Evolutionary conservation across 139 green algal species (phyloP), one percentile per base, ranked within the genome.

Genomic region (Monoraphidium neglectum): DNA sequence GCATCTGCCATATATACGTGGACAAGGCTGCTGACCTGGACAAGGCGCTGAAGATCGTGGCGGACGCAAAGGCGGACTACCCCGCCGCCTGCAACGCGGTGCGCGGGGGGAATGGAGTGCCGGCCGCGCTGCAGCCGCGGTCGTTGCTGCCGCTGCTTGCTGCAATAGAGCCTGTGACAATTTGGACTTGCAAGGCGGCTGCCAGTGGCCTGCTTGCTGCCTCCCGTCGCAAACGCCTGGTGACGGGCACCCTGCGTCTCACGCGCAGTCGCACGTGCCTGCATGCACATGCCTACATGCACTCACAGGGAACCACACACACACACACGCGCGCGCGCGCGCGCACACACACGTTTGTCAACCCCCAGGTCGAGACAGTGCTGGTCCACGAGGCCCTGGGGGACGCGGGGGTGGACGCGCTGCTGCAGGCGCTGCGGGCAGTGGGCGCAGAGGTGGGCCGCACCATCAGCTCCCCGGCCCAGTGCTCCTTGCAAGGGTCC

Each of bases 1-100:
- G 96, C 75, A 95, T 99, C 81, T 99, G 97, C 90, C 96, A 99
- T 85, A 88, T 98, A 62, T 99, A 97, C 74, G 85, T 99, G 21
- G 96, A 99, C 83, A 76, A 80, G 5, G 86, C 79, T 0, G 91
- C 87, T 2, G 83, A 93, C 72, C 43, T 92, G 35, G 79, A 84
- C 49, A 89, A 84, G 61, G 87, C 87, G 12, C 26, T 77, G 8
- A 72, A 76, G 37, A 84, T 90, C 51, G 74, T 87, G 16, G 82
- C 98, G 5, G 96, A 99, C 68, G 76, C 87, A 51, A 99, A 99
- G 83, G 86, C 90, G 1, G 96, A 99, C 88, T 99, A 99, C 83
- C 94, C 95, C 4, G 95, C 96, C 1, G 96, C 96, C 26, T 99
- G 96, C 89, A 99, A 99, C 74, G 96, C 96, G 77, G 70, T 98